Evolutionary conservation across 2,329 filamentous ascomycete species (phyloP), one percentile per base, ranked within the genome.

Genomic region (Epichloe aotearoae): DNA sequence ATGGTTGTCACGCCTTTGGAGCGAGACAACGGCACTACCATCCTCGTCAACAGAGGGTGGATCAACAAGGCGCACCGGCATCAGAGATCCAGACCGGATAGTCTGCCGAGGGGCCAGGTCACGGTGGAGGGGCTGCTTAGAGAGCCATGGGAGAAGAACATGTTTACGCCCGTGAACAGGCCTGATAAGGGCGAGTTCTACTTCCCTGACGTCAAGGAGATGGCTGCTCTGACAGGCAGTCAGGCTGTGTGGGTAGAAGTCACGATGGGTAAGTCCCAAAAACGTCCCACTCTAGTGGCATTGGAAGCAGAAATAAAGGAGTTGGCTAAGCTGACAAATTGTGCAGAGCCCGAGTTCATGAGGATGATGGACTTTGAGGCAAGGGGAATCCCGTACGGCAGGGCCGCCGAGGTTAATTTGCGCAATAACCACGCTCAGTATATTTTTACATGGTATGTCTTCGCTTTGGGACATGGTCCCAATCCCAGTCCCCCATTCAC

Each of bases 371-470:
- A 90, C 60, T 80, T 88, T 62, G 79, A 87, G 62, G 75, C 77
- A 14, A 86, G 84, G 60, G 93, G 93, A 30, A 83, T 96, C 53
- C 93, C 93, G 2, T 91, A 96, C 63, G 93, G 90, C 14, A 79
- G 91, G 63, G 72, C 88, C 6, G 79, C 93, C 4, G 88, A 95
- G 69, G 90, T 98, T 54, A 95, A 94, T 65, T 72, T 98, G 63
- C 80, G 88, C 65, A 98, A 98, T 66, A 97, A 95, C 69, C 93
- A 98, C 69, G 83, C 88, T 56, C 93, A 97, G 73, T 98, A 98
- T 69, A 98, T 98, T 59, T 93, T 96, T 67, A 98, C 93, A 58
- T 98, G 93, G 93, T 97, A 80, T 63, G 82, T 43, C 30, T 33
- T 19, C n/a, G 17, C 34, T 15, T 19, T n/a, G 15, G 7, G 8